Percentiles rank a stretch among this genome's conserved stretches.
Evolutionary conservation across 805 yeast species (phyloP).

Genomic region (Sugiyamaella valdiviana): DNA sequence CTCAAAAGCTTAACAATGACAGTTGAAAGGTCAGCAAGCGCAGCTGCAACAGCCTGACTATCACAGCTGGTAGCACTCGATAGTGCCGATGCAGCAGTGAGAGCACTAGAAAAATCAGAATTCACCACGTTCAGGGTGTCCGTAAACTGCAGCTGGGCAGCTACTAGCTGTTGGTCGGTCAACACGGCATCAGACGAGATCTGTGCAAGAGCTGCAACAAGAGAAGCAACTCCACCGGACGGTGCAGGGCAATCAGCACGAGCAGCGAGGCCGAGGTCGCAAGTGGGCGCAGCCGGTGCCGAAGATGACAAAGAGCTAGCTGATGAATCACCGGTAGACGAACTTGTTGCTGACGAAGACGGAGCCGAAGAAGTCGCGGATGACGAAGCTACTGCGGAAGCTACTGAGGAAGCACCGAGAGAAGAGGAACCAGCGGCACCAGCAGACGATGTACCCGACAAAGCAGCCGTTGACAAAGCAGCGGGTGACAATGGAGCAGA

Average conservation of each 20-base stretch:
- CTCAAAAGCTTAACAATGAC: slow-evolving; percentile 13
- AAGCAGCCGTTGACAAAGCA: not conserved
- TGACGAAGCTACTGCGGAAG: not conserved
- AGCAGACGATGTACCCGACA: too few relatives aligned
- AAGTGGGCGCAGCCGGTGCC: slow-evolving; percentile 8
- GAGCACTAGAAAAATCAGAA: slow-evolving; percentile 13
- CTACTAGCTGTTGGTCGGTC: slow-evolving; percentile 9
- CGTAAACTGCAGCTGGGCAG: slow-evolving; percentile 20
- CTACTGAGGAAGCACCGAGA: not conserved
- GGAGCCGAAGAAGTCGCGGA: not conserved
- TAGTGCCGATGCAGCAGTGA: slow-evolving; percentile 8
- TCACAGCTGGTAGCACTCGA: slow-evolving; percentile 3
- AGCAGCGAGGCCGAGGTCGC: too few relatives aligned
- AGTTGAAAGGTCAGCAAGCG: slow-evolving; percentile 13
- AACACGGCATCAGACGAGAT: slow-evolving; percentile 7
- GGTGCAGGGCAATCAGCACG: too few relatives aligned
- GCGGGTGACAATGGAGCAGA: not conserved
- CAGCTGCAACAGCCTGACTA: slow-evolving; percentile 8
- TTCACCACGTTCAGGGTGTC: slow-evolving; percentile 19
- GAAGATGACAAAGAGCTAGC: not conserved
- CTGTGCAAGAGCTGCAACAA: slow-evolving; percentile 12
- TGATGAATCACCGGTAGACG: slow-evolving; percentile 9
- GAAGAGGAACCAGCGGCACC: slow-evolving; percentile 4
- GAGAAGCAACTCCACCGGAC: slow-evolving; percentile 1
- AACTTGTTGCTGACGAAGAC: slow-evolving; percentile 13